Base-by-base conservation (phyloP, 306 rosid species). In the Trifolium dubium region DNA sequence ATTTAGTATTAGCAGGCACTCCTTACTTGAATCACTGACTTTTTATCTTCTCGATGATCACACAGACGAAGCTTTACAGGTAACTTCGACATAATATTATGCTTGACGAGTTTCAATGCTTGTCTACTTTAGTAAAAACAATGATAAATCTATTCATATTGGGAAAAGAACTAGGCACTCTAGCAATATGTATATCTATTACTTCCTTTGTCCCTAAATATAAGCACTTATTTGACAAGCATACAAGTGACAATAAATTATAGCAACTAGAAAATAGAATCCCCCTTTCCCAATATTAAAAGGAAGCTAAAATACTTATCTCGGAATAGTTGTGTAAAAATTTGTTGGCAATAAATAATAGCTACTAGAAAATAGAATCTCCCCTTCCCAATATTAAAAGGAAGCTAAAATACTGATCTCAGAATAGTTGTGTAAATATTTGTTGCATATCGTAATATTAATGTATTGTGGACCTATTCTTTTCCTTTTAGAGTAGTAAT, bases 1-100 rank as follows among this genome's bases (percentile, higher is more conserved):
- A 40, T 95, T 95, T 78, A 86, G 83, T 56, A 87, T 88, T 66
- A 80, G 89, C 69, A 88, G 98, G 76, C 90, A 86, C 77, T 89
- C 89, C 18, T 81, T 92, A 69, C 86, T 92, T 55, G 99, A 95
- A 79, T 92, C 97, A 19, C 66, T 87, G 78, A 75, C 88, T 17
- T 95, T 95, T 84, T 90, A 86, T 81, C 98, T 95, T 58, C 83
- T 95, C 65, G 99, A 95, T 79, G 93, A 92, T 84, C 85, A 85
- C 75, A 83, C 92, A 13, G 93, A 90, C 43, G 92, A 92, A 77
- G 92, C 99, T 61, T 83, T 95, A 82, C 90, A 83, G 97, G 99
- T 88, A 88, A 72, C 46, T 50, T 65, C 8, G 47, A 55, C 41
- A 73, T 64, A 41, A 54, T 60, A 64, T 66, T 39, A 37, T 78